Evolutionary conservation across 2,329 filamentous ascomycete genomes (phyloP), one percentile per base, ranked within the genome.

Genomic region (Pseudogymnoascus sp.): DNA sequence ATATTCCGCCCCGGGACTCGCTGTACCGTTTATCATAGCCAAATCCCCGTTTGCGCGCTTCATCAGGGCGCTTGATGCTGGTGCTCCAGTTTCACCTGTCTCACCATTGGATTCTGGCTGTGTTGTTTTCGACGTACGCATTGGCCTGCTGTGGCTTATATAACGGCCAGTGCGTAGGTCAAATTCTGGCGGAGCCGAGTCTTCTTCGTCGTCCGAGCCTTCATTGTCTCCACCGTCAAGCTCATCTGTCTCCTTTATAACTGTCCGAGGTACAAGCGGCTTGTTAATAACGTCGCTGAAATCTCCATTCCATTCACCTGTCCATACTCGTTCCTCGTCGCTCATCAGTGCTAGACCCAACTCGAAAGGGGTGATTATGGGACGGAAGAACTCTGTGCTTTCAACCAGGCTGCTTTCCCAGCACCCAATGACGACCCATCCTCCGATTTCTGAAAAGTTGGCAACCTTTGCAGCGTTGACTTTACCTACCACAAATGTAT

Each of bases 391-490:
- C 6, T 89, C 89, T 62, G 89, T 88, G 65, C 91, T 91, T 68
- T 97, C 93, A 4, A 99, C 84, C 58, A 97, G 77, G 63, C 89
- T 91, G 72, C 92, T 96, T 76, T 99, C 94, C 94, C 94, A 99
- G 75, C 94, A 99, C 2, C 94, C 93, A 8, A 99, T 90, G 0
- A 97, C 91, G 0, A 97, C 91, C 94, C 94, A 99, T 14, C 91
- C 93, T 43, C 91, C 93, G 4, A 99, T 84, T 73, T 99, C 94
- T 62, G 88, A 85, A 75, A 99, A 99, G 74, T 99, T 99, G 57
- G 94, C 94, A 20, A 99, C 81, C 73, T 99, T 99, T 37, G 92
- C 93, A 0, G 92, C 87, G 70, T 97, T 99, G 25, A 99, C 80
- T 73, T 97, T 97, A 62, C 94, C 94, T 0, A 99, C 94, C 1